Evolutionary conservation across 2,329 filamentous ascomycete genomes (phyloP), one percentile per base, ranked within the genome.

Genomic region (Arachnopeziza araneosa): DNA sequence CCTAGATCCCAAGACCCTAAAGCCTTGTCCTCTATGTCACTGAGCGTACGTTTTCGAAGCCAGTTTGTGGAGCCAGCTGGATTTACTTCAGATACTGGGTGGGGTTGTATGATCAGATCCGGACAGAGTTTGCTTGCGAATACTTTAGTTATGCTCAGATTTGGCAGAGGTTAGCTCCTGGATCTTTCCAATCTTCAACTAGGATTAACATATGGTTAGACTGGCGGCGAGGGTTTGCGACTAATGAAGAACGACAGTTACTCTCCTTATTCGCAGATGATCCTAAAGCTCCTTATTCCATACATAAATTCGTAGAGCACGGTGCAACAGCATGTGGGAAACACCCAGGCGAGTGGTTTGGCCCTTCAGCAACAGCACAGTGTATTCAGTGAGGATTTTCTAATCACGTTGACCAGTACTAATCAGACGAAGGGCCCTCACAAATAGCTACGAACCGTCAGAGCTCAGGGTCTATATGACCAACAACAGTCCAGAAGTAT

Each of bases 41-140:
- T 98, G 60, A 80, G 90, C 1, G 93, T 96, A 75, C 87, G 92
- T 55, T 79, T 98, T 67, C 89, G 92, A 70, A 93, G 81, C 57
- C 89, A 91, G 70, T 77, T 98, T 6, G 82, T 85, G 12, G 91
- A 96, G 54, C 84, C 90, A 60, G 81, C 81, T 24, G 92, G 90
- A 4, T 99, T 98, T 75, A 89, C 91, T 12, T 93, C 91, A 1
- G 95, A 99, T 73, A 93, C 91, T 10, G 95, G 95, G 56, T 99
- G 96, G 92, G 95, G 95, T 0, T 99, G 95, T 72, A 99, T 99
- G 95, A 98, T 99, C 68, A 82, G 95, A 61, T 97, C 93, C 6
- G 95, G 95, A 2, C 95, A 99, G 77, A 93, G 91, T 70, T 80
- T 99, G 24, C 79, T 99, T 50, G 93, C 93, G 52, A 99, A 98